Evolutionary conservation across 1,139 yeast species (phyloP), one percentile per base, ranked within the genome.

Genomic region (Hemisphaericaspora xylofermentans): DNA sequence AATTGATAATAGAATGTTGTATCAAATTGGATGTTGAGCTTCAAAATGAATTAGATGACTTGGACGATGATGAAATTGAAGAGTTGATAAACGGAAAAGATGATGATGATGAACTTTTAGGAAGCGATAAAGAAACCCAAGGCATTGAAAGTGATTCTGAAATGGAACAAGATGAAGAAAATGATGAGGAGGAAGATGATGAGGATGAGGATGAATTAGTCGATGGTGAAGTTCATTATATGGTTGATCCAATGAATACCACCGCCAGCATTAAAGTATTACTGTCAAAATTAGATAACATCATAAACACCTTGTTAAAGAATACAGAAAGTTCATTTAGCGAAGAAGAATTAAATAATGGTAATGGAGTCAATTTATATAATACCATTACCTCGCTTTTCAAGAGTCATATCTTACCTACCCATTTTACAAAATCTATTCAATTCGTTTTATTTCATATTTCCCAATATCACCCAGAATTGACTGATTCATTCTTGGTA

Each of bases 1-100:
- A 84, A 22, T 64, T 88, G 43, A 72, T 91, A 17, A 68, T 88
- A 34, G 96, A 91, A 60, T 78, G 82, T 49, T 76, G 88, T 42
- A 88, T 93, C 46, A 87, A 88, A 51, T 70, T 93, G 35, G 98
- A 93, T 63, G 96, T 91, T n/a, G 98, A 89, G 61, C 70, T 91
- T 45, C 96, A 88, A 57, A 89, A 88, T 54, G 95, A 86, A 54
- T 64, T 87, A 47, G 96, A 88, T 51, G 95, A 88, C 49, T 68
- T 84, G 42, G 77, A 71, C 46, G 96, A 88, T 55, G 96, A 87
- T 42, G 88, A 82, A 44, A 78, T 80, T 36, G 84, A 82, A 31
- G 84, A 77, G 29, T 77, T 75, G 19, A 78, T 75, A n/a, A 77
- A 74, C 29, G 80, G 75, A 1, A 74, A 68, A 4, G 82, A 74